A percentile compares a stretch with the other conserved stretches of the same genome.
These are phyloP conservation scores for Cutaneotrichosporon mucoides DNA, from an alignment of 1,284 basidiomycete genomes.

Conservation along the genomic window DNA sequence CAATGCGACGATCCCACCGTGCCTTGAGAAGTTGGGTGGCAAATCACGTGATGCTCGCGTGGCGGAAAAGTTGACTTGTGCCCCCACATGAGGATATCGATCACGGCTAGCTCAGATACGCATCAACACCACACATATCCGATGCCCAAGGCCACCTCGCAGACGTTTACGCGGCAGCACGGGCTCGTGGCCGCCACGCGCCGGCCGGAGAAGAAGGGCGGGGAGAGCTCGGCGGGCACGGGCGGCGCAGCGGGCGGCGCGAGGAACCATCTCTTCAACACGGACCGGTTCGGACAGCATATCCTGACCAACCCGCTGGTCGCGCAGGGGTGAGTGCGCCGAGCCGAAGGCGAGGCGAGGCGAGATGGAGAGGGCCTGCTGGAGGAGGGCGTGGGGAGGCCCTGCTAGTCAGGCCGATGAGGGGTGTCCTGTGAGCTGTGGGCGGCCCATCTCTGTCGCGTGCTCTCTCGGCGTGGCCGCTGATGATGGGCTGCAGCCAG, in stretches of 20 bases:
- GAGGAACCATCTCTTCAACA: slow-evolving; percentile 85
- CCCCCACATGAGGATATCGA: too few species aligned
- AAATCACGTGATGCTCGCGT: slow-evolving; percentile 11
- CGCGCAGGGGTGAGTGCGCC: slow-evolving; percentile 68
- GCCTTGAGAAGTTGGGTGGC: slow-evolving; percentile 3
- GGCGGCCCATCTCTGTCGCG: too few species aligned
- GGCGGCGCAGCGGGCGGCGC: slow-evolving; percentile 53
- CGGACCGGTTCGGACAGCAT: slow-evolving; percentile 91
- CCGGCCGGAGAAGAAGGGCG: slow-evolving; percentile 35
- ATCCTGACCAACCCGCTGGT: slow-evolving; percentile 92
- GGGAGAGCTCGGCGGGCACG: slow-evolving; percentile 37
- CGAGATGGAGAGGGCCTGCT: too few species aligned
- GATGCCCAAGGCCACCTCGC: slow-evolving; percentile 89
- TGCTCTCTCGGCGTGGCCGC: too few species aligned
- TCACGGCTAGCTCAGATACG: too few species aligned
- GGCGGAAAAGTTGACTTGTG: slow-evolving; percentile 9
- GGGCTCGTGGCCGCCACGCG: slow-evolving; percentile 56
- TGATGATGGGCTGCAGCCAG: too few species aligned
- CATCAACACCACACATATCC: too few species aligned
- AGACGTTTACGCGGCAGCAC: slow-evolving; percentile 71
- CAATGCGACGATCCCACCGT: too few species aligned
- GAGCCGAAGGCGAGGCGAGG: too few species aligned
- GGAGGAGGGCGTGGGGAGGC: too few species aligned
- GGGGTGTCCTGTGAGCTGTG: too few species aligned
- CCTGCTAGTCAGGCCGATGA: too few species aligned